Evolutionary conservation across 768 basidiomycete species (phyloP), one percentile per base, ranked within the genome.

Genomic region (Lyophyllum shimeji): DNA sequence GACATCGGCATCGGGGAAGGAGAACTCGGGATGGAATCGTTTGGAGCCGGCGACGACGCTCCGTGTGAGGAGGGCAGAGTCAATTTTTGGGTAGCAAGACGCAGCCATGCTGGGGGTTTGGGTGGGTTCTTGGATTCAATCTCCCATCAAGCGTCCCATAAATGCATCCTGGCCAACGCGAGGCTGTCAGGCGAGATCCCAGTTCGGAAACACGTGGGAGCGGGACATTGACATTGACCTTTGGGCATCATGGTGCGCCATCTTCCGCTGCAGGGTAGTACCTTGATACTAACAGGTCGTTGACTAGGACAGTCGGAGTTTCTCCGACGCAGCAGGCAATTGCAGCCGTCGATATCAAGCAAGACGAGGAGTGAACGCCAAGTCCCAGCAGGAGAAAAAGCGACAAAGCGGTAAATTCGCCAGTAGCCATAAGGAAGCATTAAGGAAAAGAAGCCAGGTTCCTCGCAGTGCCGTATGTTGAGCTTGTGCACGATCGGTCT

Each of bases 1-100:
- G 11, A 74, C 63, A 53, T 76, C 72, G 15, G 73, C 71, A 40
- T 74, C 69, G 21, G 67, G 61, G 20, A 65, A 63, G 31, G 69
- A 67, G 64, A 73, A 76, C 25, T 60, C 58, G 6, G 67, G 71
- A 50, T 71, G 75, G 61, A 69, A 73, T 40, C 50, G 62, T 23
- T 63, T 52, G 20, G 59, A 29, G 29, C 9, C 6, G 37, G 21
- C 7, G 21, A 44, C 43, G 34, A 44, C 43, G 34, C 31, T 46
- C n/a, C 48, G 42, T 9, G 46, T 42, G 49, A 50, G 42, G 46
- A 29, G 29, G 29, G 31, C 3, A 29, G 3, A 47, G 43, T 57
- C 60, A 34, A 46, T 50, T 57, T 52, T 63, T 33, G 52, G 15
- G 50, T 64, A 61, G 43, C 12, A 31, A 11, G 59, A 59, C 18